Evolutionary conservation across 1,139 yeast species (phyloP).

Genomic region (Casaregolazyma lundiana): DNA sequence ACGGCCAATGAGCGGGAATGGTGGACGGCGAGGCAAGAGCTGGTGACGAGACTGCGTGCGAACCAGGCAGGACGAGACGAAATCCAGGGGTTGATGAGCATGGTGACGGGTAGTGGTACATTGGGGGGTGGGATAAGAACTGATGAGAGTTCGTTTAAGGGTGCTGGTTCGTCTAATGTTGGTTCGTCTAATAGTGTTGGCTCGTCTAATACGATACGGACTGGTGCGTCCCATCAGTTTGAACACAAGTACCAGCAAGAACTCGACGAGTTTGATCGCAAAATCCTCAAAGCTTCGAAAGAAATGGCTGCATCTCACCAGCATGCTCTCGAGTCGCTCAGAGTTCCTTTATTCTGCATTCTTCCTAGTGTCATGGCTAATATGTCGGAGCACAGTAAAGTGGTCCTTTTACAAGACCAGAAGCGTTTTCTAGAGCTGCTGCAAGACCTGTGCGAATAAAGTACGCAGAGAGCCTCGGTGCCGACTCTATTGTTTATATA

Average conservation of each 20-base stretch:
- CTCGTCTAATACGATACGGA: too few species aligned
- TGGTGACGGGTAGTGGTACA: slow-evolving; percentile 18
- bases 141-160: slow-evolving; percentile 8
- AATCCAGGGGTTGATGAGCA: slow-evolving; percentile 20
- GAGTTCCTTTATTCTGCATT: slow-evolving; percentile 27
- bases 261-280: slow-evolving; percentile 19
- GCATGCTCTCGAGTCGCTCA: slow-evolving; percentile 20
- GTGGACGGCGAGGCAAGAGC: slow-evolving; percentile 19
- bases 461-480: too few species aligned
- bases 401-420: slow-evolving; percentile 15
- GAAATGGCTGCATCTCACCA: slow-evolving; percentile 18
- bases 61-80: slow-evolving; percentile 10
- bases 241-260: slow-evolving; percentile 13
- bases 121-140: background rate
- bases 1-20: slow-evolving; percentile 22
- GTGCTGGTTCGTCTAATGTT: background rate
- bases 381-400: background rate
- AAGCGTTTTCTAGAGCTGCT: slow-evolving; percentile 21
- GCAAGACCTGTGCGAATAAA: slow-evolving; percentile 15
- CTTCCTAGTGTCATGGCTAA: slow-evolving; percentile 2
- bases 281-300: slow-evolving; percentile 19
- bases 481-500: background rate
- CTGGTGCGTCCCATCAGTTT: background rate
- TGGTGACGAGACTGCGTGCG: slow-evolving; percentile 15
- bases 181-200: background rate